Percentiles rank a stretch among this genome's conserved stretches.
These are phyloP conservation scores for Elongisporangium anandrum DNA, from an alignment of 352 stramenopile species.

Conservation along the genomic window DNA sequence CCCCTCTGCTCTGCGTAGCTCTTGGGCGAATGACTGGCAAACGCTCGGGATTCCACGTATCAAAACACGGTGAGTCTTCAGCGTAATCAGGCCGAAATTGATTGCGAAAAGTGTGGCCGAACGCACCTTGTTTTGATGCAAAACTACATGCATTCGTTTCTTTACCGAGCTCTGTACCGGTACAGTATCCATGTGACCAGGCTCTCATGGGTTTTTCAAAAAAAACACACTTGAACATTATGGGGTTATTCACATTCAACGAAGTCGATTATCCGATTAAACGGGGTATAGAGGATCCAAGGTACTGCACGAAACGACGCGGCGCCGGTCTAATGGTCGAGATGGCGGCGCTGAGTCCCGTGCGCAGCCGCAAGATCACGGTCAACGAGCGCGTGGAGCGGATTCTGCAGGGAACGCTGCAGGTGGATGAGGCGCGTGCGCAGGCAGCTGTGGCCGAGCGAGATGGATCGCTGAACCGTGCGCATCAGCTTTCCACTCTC, in stretches of 20 bases:
- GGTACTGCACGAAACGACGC: not conserved
- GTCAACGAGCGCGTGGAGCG: slow-evolving; percentile 64
- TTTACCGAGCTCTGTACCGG: not conserved
- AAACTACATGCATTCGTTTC: not conserved
- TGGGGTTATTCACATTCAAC: not conserved
- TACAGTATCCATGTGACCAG: not conserved
- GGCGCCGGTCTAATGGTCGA: not conserved
- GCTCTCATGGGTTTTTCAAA: not conserved
- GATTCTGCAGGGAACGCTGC: slow-evolving; percentile 45
- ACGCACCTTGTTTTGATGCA: too few species aligned
- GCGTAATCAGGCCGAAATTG: not conserved
- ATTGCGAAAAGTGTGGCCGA: not conserved
- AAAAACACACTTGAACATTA: not conserved
- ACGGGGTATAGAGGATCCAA: not conserved
- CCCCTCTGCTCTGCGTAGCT: not conserved
- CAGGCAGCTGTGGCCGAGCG: slow-evolving; percentile 19
- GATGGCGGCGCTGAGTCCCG: not conserved
- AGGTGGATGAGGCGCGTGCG: slow-evolving; percentile 23
- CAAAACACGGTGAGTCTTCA: not conserved
- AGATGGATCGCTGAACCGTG: slow-evolving; percentile 26
- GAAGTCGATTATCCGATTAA: not conserved
- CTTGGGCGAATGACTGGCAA: not conserved
- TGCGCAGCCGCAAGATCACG: slow-evolving; percentile 42
- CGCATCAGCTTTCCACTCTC: slow-evolving; percentile 36
- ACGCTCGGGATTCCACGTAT: not conserved